Evolutionary conservation across 1,284 basidiomycete genomes (phyloP).

Genomic region (Tranzscheliella williamsii): DNA sequence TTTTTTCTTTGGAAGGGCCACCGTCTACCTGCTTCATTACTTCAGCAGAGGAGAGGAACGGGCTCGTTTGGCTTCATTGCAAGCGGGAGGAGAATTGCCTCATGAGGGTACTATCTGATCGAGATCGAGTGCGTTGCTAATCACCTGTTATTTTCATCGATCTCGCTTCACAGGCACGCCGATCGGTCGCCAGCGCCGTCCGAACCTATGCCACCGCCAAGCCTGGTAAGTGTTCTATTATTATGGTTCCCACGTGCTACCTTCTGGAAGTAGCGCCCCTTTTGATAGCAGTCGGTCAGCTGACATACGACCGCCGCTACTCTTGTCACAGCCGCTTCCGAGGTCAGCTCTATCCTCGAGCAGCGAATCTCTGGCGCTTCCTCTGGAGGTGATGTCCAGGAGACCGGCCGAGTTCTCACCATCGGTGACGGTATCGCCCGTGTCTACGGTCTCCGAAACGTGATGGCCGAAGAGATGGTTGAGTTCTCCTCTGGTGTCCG

Average conservation of each 20-base stretch:
- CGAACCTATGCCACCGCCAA: slow-evolving; percentile 92
- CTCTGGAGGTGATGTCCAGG: slow-evolving; percentile 90
- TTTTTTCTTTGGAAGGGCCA: no score
- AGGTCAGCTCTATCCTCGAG: slow-evolving; percentile 98
- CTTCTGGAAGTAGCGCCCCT: background rate
- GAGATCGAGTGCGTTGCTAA: no score
- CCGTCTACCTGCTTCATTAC: no score
- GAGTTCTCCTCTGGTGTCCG: slow-evolving; percentile 97
- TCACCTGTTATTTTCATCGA: no score
- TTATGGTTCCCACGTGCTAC: background rate
- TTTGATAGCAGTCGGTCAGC: no score
- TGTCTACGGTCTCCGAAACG: slow-evolving; percentile 83
- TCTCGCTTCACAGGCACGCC: slow-evolving; percentile 70
- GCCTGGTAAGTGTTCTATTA: slow-evolving; percentile 70
- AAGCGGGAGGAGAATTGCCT: no score
- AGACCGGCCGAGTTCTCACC: slow-evolving; percentile 97
- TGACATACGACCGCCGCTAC: no score
- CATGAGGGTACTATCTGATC: no score
- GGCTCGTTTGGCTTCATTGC: no score
- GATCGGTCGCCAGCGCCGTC: slow-evolving; percentile 62
- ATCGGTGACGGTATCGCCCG: slow-evolving; percentile 99
- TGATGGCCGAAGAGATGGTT: slow-evolving; percentile 99
- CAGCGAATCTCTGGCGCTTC: slow-evolving; percentile 92
- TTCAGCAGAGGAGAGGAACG: no score
- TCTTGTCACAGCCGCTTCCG: slow-evolving; percentile 85